Conservation (phyloP, 768 basidiomycete species). For the Mycena maculata region DNA sequence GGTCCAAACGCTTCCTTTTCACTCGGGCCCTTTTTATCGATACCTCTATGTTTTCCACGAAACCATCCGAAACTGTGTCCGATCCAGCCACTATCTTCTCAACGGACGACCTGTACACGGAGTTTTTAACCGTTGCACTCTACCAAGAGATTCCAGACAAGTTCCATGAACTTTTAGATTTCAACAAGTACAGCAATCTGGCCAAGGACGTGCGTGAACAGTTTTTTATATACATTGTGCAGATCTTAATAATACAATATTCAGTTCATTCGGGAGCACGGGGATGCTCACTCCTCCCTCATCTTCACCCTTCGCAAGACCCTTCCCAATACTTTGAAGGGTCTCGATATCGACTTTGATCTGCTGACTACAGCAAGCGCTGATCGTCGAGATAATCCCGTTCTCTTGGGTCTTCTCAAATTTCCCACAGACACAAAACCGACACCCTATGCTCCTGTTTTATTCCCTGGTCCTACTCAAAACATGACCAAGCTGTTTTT, state of each 20-base stretch:
- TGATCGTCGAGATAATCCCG: background rate
- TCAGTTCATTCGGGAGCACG: constrained; percentile 5
- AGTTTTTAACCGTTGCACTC: no score
- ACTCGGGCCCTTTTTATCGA: no score
- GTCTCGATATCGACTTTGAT: background rate
- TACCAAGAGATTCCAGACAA: no score
- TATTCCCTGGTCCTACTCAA: background rate
- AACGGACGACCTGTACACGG: no score
- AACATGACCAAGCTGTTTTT: background rate
- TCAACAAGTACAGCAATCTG: background rate
- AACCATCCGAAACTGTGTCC: no score
- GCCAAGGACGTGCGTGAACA: background rate
- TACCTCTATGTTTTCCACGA: no score
- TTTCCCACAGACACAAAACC: constrained; percentile 4
- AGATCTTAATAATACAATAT: background rate
- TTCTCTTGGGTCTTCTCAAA: background rate
- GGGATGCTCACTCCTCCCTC: background rate
- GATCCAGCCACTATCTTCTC: no score
- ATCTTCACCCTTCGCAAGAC: background rate
- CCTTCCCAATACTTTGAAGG: background rate
- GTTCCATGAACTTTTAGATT: background rate
- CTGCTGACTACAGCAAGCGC: background rate
- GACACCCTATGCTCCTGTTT: background rate
- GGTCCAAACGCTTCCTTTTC: no score
- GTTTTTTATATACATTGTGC: background rate